Evolutionary conservation across 495 filamentous ascomycete genomes (phyloP).

Genomic region (Bombardia bombarda): DNA sequence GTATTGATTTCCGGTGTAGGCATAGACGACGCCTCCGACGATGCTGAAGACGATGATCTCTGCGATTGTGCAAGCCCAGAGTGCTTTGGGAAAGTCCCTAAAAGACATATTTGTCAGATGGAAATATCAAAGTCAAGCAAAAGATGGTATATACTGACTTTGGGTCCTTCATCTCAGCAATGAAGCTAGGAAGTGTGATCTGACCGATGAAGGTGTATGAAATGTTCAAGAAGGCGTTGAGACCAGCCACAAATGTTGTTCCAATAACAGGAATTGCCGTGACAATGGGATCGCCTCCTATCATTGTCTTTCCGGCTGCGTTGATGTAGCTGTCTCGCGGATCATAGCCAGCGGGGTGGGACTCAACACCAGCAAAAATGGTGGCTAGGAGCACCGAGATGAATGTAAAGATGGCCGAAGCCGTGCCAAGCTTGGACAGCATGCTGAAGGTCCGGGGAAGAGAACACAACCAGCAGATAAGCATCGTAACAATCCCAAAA

Average conservation of each 20-base stretch:
- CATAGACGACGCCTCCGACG: slow-evolving; percentile 69
- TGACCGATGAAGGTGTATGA: slow-evolving; percentile 90
- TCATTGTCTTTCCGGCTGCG: slow-evolving; percentile 20
- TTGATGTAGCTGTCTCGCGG: slow-evolving; percentile 31
- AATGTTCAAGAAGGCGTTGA: slow-evolving; percentile 84
- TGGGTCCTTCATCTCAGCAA: slow-evolving; percentile 84
- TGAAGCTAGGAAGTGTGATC: slow-evolving; percentile 85
- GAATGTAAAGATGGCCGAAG: slow-evolving; percentile 78
- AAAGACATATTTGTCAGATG: neutral
- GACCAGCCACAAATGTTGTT: slow-evolving; percentile 70
- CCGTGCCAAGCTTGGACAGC: slow-evolving; percentile 65
- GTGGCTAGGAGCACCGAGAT: slow-evolving; percentile 73
- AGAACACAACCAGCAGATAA: slow-evolving; percentile 67
- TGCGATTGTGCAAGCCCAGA: slow-evolving; percentile 79
- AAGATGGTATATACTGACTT: slow-evolving; percentile 4
- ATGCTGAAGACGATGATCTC: slow-evolving; percentile 76
- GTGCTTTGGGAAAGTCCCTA: slow-evolving; percentile 78
- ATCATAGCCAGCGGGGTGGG: slow-evolving; percentile 56
- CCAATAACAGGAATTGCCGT: slow-evolving; percentile 55
- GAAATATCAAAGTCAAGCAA: neutral
- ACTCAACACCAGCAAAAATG: slow-evolving; percentile 67
- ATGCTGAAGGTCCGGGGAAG: slow-evolving; percentile 74
- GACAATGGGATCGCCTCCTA: slow-evolving; percentile 51
- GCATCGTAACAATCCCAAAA: slow-evolving; percentile 59
- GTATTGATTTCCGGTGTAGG: slow-evolving; percentile 77